Conservation (phyloP, 2,329 filamentous ascomycete species). For the Acephala macrosclerotiorum region DNA sequence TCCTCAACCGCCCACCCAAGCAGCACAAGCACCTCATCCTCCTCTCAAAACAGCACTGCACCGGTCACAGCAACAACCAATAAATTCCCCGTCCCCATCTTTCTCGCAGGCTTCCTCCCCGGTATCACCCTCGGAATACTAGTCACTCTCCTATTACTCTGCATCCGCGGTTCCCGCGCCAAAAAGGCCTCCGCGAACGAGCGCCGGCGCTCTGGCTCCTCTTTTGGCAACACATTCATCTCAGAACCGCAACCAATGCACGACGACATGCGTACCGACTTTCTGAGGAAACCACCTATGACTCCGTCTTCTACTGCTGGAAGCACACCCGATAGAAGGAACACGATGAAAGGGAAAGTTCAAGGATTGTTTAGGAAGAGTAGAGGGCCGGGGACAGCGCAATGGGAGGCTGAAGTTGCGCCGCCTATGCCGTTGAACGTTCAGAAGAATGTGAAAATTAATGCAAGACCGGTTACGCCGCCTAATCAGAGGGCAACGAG, state of each 20-base stretch:
- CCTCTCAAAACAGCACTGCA: conserved; percentile 32
- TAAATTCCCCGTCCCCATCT: conserved; percentile 37
- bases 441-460: conserved; percentile 9
- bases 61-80: conserved; percentile 26
- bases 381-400: conserved; percentile 3
- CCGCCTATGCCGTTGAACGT: conserved; percentile 37
- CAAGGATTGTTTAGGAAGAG: conserved; percentile 38
- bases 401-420: conserved; percentile 10
- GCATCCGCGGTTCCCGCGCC: conserved; percentile 43
- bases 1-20: conserved; percentile 17
- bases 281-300: conserved; percentile 51
- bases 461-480: not conserved
- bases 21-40: conserved; percentile 19
- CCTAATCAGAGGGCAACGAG: not conserved
- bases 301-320: conserved; percentile 33
- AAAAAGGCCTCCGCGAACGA: conserved; percentile 25
- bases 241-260: conserved; percentile 60
- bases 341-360: conserved; percentile 33
- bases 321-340: conserved; percentile 22
- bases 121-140: conserved; percentile 57
- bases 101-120: conserved; percentile 46
- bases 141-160: conserved; percentile 49
- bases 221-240: conserved; percentile 51
- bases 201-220: conserved; percentile 46
- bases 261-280: conserved; percentile 57